A percentile compares a stretch with the other conserved stretches of the same genome.
These are phyloP conservation scores for Aegilops bicornis DNA, from an alignment of 176 grass and related monocot species.

Conservation along the genomic window DNA sequence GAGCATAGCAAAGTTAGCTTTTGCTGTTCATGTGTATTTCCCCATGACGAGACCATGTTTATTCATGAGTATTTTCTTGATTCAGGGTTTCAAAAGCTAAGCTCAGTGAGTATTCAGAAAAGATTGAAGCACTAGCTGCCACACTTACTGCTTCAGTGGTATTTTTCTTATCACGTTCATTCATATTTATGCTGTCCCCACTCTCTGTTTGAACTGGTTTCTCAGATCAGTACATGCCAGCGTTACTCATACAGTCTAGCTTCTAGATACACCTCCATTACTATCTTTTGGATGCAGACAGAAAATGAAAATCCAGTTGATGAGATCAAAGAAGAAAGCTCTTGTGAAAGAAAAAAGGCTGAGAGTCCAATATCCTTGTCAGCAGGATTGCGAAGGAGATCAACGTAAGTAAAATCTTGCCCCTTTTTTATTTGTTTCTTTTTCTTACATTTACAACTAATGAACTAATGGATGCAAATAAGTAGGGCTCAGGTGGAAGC, in stretches of 20 bases:
- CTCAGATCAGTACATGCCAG: not conserved
- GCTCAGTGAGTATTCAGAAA: slow-evolving; percentile 64
- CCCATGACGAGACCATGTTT: not conserved
- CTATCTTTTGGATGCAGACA: slow-evolving; percentile 25
- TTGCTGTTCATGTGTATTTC: not conserved
- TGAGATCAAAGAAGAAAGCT: slow-evolving; percentile 32
- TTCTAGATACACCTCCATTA: not conserved
- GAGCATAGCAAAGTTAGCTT: not conserved
- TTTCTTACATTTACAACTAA: not conserved
- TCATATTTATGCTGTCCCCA: not conserved
- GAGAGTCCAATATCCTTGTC: slow-evolving; percentile 21
- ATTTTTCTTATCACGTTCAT: not conserved
- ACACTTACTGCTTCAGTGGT: slow-evolving; percentile 28
- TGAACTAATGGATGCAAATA: not conserved
- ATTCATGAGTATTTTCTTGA: not conserved
- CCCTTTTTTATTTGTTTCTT: not conserved
- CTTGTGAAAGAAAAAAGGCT: slow-evolving; percentile 20
- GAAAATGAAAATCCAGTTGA: slow-evolving; percentile 25
- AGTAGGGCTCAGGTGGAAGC: slow-evolving; percentile 47
- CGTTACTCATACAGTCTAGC: not conserved
- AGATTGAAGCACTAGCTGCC: slow-evolving; percentile 58
- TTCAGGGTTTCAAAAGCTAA: slow-evolving; percentile 65
- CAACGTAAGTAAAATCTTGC: slow-evolving; percentile 40
- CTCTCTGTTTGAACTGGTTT: not conserved
- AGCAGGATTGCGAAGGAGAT: slow-evolving; percentile 61